phyloP scores from a whole-genome alignment of 208 protist species.

The Porcisia hertigi region DNA sequence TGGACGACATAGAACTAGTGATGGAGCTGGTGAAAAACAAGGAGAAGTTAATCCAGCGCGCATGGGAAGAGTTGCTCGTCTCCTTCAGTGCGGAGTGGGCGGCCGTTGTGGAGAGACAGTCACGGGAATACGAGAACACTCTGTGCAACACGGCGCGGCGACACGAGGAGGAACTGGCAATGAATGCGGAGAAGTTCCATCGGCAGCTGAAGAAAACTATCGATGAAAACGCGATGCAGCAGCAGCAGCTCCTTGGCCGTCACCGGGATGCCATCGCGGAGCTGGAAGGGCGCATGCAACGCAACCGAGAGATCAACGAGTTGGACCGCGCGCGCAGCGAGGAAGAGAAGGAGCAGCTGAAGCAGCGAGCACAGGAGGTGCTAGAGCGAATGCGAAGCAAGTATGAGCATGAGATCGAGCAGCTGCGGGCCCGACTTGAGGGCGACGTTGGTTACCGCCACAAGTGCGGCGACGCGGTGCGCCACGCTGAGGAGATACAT shows the following conservation, averaged over 20 bases:
- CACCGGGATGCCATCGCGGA: conserved; percentile 45
- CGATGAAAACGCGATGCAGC: conserved; percentile 33
- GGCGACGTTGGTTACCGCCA: conserved; percentile 35
- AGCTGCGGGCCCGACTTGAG: conserved; percentile 44
- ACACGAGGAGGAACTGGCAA: conserved; percentile 37
- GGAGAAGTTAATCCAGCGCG: conserved; percentile 24
- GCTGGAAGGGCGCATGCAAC: conserved; percentile 49
- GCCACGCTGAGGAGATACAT: conserved; percentile 47
- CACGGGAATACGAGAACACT: conserved; percentile 21
- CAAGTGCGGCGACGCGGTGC: conserved; percentile 41
- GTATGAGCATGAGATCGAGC: conserved; percentile 51
- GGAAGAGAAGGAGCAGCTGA: conserved; percentile 49
- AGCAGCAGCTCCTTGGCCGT: conserved; percentile 38
- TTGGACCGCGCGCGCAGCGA: conserved; percentile 44
- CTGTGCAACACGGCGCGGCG: conserved; percentile 26
- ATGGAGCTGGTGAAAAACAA: conserved; percentile 26
- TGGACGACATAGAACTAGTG: conserved; percentile 10
- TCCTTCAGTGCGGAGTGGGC: conserved; percentile 31
- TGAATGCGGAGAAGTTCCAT: conserved; percentile 34
- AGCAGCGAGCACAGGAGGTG: conserved; percentile 25
- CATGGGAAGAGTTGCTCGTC: conserved; percentile 23
- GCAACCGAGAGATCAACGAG: conserved; percentile 52
- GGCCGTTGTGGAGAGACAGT: conserved; percentile 12
- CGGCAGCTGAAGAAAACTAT: conserved; percentile 30
- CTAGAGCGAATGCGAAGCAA: conserved; percentile 34